Evolutionary conservation across 345 rosid species (phyloP).

Genomic region (Citropsis articulata): DNA sequence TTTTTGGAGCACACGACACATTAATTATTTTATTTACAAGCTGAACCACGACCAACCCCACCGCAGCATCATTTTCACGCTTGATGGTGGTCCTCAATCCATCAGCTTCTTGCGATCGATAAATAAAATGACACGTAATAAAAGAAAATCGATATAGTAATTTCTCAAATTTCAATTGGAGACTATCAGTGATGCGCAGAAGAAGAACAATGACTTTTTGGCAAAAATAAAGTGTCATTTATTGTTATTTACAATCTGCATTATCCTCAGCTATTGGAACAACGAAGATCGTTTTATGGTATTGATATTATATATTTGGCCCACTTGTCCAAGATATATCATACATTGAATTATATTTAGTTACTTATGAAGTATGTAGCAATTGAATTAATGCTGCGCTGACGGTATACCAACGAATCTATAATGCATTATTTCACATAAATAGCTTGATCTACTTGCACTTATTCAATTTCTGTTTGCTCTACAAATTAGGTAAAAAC

Average conservation of each 20-base stretch:
- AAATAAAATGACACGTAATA: neutral
- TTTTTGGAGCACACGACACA: neutral
- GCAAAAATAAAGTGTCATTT: neutral
- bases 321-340: neutral
- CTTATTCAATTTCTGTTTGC: neutral
- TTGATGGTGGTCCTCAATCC: neutral
- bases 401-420: neutral
- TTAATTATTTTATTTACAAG: neutral
- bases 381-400: neutral
- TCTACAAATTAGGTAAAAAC: neutral
- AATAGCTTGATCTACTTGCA: neutral
- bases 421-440: neutral
- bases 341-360: too few species aligned
- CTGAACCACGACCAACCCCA: constrained; percentile 5
- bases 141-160: too few species aligned
- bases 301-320: too few species aligned
- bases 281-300: neutral
- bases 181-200: too few species aligned
- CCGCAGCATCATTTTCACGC: neutral
- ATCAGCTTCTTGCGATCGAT: neutral
- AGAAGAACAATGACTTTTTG: neutral
- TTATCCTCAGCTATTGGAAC: too few species aligned
- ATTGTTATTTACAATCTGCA: neutral
- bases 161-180: neutral
- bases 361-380: neutral